Evolutionary conservation across 2,329 filamentous ascomycete genomes (phyloP), one percentile per base, ranked within the genome.

Genomic region (Trichoderma koningii): DNA sequence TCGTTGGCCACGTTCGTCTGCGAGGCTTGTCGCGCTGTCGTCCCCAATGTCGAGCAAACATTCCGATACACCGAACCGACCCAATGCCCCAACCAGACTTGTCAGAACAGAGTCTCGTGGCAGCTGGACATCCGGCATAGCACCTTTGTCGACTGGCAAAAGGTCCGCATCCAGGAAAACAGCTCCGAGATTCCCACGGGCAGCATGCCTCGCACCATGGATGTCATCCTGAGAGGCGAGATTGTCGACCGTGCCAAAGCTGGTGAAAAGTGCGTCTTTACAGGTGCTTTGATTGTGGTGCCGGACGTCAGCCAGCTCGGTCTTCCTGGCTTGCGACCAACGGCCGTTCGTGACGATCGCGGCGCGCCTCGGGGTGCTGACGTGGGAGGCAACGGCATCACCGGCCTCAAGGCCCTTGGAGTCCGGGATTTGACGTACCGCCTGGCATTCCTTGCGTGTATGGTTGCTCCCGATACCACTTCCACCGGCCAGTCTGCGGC

Each of bases 91-190:
- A 98, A 98, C 74, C 76, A 82, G 28, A 90, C 85, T 7, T 99
- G 95, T 76, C 89, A 89, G 71, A 99, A 99, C 79, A 89, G 95
- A 28, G 81, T 89, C 66, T 92, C 91, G n/a, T 99, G 95, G 95
- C 88, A 93, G 69, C 80, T 99, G n/a, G 94, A 99, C 72, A 97
- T 99, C 73, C 86, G 92, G 50, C 94, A 96, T 76, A 97, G 93
- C 76, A 98, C 93, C 0, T 99, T 99, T 75, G 91, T 99, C 67
- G 95, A 99, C 79, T 99, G 95, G 95, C 95, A 99, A 76, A 98
- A 98, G 76, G 93, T 98, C 26, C 91, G 96, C 68, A 92, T 98
- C 67, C 95, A 99, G 78, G 95, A 99, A 78, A 99, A 98, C 80
- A 97, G 93, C 70, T 94, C 94, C 4, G 95, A 99, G 76, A 99